Evolutionary conservation across 2,329 filamentous ascomycete genomes (phyloP).

Genomic region (Microsporum audouinii): DNA sequence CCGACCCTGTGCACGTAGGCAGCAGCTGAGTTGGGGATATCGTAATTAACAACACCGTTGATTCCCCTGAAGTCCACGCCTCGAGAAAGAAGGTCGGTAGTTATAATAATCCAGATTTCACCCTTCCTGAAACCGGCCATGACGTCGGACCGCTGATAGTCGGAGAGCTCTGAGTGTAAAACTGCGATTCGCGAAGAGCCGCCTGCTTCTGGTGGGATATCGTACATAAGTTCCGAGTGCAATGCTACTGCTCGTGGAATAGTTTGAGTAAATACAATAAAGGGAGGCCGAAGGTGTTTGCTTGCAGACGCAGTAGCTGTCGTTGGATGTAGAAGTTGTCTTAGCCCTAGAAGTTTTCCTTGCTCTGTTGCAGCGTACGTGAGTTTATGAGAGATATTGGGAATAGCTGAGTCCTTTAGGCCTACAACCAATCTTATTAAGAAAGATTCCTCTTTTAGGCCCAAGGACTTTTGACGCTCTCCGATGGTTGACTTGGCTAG

Average conservation of each 20-base stretch:
- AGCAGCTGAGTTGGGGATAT: constrained; percentile 82
- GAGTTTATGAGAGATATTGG: constrained; percentile 80
- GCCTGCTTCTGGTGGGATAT: constrained; percentile 80
- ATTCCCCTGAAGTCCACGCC: constrained; percentile 92
- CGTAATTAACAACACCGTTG: constrained; percentile 95
- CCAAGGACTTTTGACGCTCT: constrained; percentile 38
- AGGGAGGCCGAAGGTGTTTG: constrained; percentile 62
- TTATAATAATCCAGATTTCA: constrained; percentile 93
- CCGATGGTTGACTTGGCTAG: constrained; percentile 59
- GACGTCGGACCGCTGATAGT: constrained; percentile 61
- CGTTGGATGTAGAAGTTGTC: constrained; percentile 74
- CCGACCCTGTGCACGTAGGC: constrained; percentile 90
- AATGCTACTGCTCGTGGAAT: constrained; percentile 82
- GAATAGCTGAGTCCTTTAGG: constrained; percentile 87
- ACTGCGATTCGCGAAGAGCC: constrained; percentile 76
- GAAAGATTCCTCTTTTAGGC: constrained; percentile 32
- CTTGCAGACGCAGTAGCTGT: constrained; percentile 39
- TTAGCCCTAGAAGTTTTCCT: constrained; percentile 82
- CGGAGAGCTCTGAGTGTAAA: constrained; percentile 74
- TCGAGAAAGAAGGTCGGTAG: constrained; percentile 82
- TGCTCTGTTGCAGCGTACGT: constrained; percentile 85
- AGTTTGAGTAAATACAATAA: constrained; percentile 92
- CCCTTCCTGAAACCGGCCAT: constrained; percentile 85
- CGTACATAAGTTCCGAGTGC: constrained; percentile 81
- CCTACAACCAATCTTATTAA: constrained; percentile 84